Percentiles rank a stretch among this genome's conserved stretches.
These are phyloP conservation scores for Vaccinium vitisidaea DNA, from an alignment of 148 eudicot species.

Conservation along the genomic window DNA sequence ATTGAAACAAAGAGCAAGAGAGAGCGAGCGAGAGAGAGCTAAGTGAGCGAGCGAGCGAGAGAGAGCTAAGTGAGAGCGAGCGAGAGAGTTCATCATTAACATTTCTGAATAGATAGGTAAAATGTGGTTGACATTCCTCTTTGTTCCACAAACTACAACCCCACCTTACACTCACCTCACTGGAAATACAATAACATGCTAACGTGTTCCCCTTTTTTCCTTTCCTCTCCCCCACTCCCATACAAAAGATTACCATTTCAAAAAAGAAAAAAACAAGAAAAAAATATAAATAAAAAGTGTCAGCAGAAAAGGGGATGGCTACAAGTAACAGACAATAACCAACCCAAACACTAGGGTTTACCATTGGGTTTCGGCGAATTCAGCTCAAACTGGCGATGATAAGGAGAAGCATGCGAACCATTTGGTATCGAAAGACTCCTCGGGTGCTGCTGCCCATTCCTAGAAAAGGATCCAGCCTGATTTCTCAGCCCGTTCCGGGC, in stretches of 20 bases:
- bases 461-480: slow-evolving; percentile 32
- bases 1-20: background rate
- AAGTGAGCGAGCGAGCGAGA: background rate
- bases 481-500: slow-evolving; percentile 30
- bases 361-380: slow-evolving; percentile 52
- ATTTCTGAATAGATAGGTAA: slow-evolving; percentile 4
- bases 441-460: slow-evolving; percentile 41
- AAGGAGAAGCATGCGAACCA: slow-evolving; percentile 40
- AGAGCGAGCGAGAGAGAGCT: background rate
- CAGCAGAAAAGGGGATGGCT: background rate
- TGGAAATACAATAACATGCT: slow-evolving; percentile 19
- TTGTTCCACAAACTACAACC: slow-evolving; percentile 14
- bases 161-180: background rate
- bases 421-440: slow-evolving; percentile 53
- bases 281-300: background rate
- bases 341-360: slow-evolving; percentile 28
- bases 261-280: background rate
- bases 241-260: background rate
- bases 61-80: background rate
- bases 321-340: slow-evolving; percentile 10
- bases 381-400: slow-evolving; percentile 30
- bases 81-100: slow-evolving; percentile 8
- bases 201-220: slow-evolving; percentile 10
- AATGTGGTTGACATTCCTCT: slow-evolving; percentile 20
- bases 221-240: slow-evolving; percentile 12